Base-by-base conservation (phyloP, 352 stramenopile genomes). In the Phytophthora ohioensis region DNA sequence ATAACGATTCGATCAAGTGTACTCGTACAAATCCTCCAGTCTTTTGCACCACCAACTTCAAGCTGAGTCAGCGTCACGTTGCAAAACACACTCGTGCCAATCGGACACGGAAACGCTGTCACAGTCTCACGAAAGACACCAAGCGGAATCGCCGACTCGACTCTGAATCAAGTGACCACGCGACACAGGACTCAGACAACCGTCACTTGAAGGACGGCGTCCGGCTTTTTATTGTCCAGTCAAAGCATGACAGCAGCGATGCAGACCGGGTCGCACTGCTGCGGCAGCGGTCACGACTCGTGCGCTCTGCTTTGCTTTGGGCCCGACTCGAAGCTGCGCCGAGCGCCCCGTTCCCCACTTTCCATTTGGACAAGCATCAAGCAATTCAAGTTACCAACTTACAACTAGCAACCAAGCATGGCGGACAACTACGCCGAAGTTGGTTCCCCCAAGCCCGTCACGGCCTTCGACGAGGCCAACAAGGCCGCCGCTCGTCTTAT, bases 401-500 rank as follows among this genome's bases (percentile, higher is more conserved):
- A 49, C 39, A 45, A 45, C 8, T n/a, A 45, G 39, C 39, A 45
- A 45, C 21, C 21, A 27, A 27, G 21, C 21, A 27, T 27, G 21
- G 21, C 21, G 21, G 21, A 69, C 21, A 27, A 27, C 48, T 71
- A 71, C 64, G 10, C 42, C 2, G 65, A 68, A 46, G 57, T 45
- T 6, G 32, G 17, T 5, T 54, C 65, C 13, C 65, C 65, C 17
- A 67, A 67, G 57, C 11, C 39, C 21, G 38, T 38, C 17, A 72
- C 51, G 11, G 57, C 68, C 7, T 71, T 71, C 45, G 57, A 71
- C n/a, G 68, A 75, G 27, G 61, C 68, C 42, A 75, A 60, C 62
- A 75, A 75, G 49, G 62, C 62, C 47, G 58, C 67, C 7, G 67
- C 67, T 11, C 67, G 59, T 35, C 65, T 27, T 2, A 27, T 27